Percentiles rank a stretch among this genome's conserved stretches.
Evolutionary conservation across 2,329 filamentous ascomycete species (phyloP).

Genomic region (Paecilomyces niveus): DNA sequence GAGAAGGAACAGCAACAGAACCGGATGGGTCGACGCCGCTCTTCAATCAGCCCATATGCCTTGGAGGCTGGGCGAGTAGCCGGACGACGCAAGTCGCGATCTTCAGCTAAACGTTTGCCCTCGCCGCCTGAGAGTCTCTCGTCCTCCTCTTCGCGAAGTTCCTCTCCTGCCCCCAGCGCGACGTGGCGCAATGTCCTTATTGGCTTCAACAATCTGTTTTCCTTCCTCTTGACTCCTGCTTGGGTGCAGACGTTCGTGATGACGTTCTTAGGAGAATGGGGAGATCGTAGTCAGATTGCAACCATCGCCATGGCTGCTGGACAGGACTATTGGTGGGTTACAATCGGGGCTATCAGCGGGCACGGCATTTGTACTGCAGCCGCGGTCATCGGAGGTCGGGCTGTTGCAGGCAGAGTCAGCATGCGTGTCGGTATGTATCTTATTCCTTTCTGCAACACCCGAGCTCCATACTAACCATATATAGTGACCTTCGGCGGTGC

Average conservation of each 20-base stretch:
- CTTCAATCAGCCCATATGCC: constrained; percentile 65
- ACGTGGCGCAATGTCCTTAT: constrained; percentile 40
- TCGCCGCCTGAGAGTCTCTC: constrained; percentile 75
- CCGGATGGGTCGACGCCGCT: constrained; percentile 58
- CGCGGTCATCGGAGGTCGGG: constrained; percentile 84
- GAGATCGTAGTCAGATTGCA: constrained; percentile 93
- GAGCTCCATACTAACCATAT: neutral
- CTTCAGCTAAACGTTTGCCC: constrained; percentile 64
- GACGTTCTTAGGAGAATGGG: constrained; percentile 98
- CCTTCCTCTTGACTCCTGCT: constrained; percentile 81
- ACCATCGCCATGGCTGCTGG: constrained; percentile 98
- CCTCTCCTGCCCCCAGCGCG: constrained; percentile 42
- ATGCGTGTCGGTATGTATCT: constrained; percentile 80
- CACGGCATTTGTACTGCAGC: constrained; percentile 86
- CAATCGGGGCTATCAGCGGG: constrained; percentile 74
- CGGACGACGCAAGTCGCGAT: constrained; percentile 58
- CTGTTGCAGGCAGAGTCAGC: constrained; percentile 89
- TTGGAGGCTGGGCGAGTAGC: constrained; percentile 71
- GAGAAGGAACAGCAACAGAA: constrained; percentile 79
- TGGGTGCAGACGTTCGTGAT: constrained; percentile 99
- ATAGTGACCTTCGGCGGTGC: constrained; percentile 89
- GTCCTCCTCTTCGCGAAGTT: constrained; percentile 60
- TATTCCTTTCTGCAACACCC: neutral
- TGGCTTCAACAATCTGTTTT: constrained; percentile 79
- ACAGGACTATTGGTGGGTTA: constrained; percentile 99